Percentiles rank a stretch among this genome's conserved stretches.
These are phyloP conservation scores for Termitomyces sp. DNA, from an alignment of 768 basidiomycete genomes.

Conservation along the genomic window DNA sequence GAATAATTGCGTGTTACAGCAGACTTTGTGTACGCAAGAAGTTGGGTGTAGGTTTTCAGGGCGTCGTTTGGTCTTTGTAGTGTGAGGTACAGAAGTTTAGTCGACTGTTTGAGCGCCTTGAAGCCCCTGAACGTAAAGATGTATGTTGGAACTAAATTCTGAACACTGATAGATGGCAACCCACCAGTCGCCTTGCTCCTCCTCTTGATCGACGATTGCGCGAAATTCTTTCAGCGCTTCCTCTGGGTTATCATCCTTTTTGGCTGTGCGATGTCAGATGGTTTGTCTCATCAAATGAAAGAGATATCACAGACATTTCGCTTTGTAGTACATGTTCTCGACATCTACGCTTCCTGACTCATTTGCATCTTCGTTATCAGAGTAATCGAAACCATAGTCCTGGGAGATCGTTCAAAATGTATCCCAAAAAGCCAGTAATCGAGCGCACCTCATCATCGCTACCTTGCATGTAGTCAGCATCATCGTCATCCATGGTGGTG, in stretches of 20 bases:
- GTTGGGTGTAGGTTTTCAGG: conserved; percentile 76
- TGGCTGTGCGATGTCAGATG: conserved; percentile 44
- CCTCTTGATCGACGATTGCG: conserved; percentile 84
- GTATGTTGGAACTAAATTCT: not conserved
- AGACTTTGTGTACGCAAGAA: conserved; percentile 92
- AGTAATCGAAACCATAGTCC: conserved; percentile 98
- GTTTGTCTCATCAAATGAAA: not conserved
- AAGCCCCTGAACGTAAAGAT: conserved; percentile 70
- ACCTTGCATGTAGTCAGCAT: conserved; percentile 92
- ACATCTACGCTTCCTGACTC: conserved; percentile 82
- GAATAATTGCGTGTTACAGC: conserved; percentile 95
- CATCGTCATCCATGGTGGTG: conserved; percentile 80
- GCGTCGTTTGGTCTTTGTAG: conserved; percentile 82
- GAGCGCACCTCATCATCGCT: conserved; percentile 73
- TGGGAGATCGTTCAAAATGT: conserved; percentile 24
- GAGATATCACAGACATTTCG: conserved; percentile 68
- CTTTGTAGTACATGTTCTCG: conserved; percentile 98
- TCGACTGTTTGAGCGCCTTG: conserved; percentile 97
- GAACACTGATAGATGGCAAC: conserved; percentile 15
- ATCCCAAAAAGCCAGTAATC: conserved; percentile 3
- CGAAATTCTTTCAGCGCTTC: conserved; percentile 88
- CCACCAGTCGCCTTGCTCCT: conserved; percentile 93
- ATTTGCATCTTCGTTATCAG: conserved; percentile 82
- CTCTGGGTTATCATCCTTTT: conserved; percentile 93
- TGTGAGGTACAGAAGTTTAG: conserved; percentile 84